Conservation (phyloP, 495 filamentous ascomycete genomes). For the Tuber aestivum region DNA sequence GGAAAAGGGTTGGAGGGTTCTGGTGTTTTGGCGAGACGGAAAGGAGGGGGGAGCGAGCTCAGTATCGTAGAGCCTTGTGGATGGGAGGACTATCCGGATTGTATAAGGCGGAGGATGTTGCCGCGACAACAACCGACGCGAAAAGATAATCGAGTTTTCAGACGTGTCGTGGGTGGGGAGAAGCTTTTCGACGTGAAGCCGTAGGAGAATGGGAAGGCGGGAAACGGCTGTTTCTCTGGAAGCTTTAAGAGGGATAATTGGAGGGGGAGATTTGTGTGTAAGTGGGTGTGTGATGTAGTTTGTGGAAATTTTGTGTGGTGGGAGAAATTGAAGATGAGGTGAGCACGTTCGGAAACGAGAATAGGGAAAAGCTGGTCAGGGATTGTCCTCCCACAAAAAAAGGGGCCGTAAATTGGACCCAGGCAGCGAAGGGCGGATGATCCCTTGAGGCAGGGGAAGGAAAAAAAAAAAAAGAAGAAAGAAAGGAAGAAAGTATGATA, state of each 20-base stretch:
- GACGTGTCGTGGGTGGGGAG: conserved; percentile 21
- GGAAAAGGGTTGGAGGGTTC: conserved; percentile 11
- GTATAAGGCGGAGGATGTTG: conserved; percentile 24
- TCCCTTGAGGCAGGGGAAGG: background rate
- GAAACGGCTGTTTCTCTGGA: background rate
- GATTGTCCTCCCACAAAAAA: conserved; percentile 22
- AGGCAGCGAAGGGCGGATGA: background rate
- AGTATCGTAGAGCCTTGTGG: conserved; percentile 26
- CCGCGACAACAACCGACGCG: conserved; percentile 25
- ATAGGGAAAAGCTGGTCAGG: conserved; percentile 36
- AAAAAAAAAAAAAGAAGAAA: background rate
- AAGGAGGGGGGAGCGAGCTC: conserved; percentile 29
- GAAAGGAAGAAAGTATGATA: background rate
- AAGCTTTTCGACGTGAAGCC: conserved; percentile 23
- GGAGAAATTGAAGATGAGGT: conserved; percentile 34
- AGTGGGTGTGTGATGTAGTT: conserved; percentile 27
- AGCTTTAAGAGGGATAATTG: background rate
- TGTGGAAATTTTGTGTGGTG: conserved; percentile 10
- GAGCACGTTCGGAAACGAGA: conserved; percentile 31
- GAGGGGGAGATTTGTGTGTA: conserved; percentile 14
- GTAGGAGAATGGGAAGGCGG: conserved; percentile 14
- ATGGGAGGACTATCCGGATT: conserved; percentile 11
- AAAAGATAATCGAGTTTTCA: conserved; percentile 3
- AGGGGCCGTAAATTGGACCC: conserved; percentile 15
- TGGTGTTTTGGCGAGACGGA: conserved; percentile 25